These are phyloP conservation scores for Anthracocystis panici-leucophaei DNA, from an alignment of 1,284 basidiomycete species.

Conservation along the genomic window DNA sequence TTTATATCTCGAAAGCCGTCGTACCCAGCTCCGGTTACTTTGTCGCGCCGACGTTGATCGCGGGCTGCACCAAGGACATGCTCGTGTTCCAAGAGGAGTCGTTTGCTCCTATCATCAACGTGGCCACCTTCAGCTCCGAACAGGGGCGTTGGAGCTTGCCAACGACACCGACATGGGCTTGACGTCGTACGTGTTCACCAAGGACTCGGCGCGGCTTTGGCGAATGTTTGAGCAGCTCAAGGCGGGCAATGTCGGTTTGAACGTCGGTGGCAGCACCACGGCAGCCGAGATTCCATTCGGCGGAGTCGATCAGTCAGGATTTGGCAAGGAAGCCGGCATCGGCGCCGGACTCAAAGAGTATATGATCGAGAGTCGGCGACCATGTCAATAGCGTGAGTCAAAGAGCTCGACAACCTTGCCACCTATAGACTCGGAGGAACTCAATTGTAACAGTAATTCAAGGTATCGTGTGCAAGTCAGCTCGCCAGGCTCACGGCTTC, in stretches of 20 bases:
- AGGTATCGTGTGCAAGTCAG: not conserved
- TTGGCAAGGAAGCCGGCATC: constrained; percentile 72
- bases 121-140: constrained; percentile 87
- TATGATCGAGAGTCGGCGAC: constrained; percentile 60
- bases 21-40: constrained; percentile 76
- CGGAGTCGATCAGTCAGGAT: constrained; percentile 87
- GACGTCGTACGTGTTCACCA: constrained; percentile 73
- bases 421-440: not conserved
- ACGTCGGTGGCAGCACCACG: constrained; percentile 62
- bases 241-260: constrained; percentile 90
- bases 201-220: constrained; percentile 90
- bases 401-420: constrained; percentile 3
- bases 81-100: constrained; percentile 69
- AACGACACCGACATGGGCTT: constrained; percentile 88
- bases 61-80: constrained; percentile 80
- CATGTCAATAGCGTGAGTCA: constrained; percentile 42
- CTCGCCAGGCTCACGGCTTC: not conserved
- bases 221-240: constrained; percentile 93
- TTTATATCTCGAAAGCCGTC: constrained; percentile 81
- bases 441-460: not conserved
- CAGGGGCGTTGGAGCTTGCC: constrained; percentile 85
- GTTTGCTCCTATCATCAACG: constrained; percentile 70
- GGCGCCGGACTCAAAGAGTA: constrained; percentile 83
- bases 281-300: constrained; percentile 76
- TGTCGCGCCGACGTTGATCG: constrained; percentile 87